phyloP scores from a whole-genome alignment of 345 rosid species.

The Angophora floribunda region DNA sequence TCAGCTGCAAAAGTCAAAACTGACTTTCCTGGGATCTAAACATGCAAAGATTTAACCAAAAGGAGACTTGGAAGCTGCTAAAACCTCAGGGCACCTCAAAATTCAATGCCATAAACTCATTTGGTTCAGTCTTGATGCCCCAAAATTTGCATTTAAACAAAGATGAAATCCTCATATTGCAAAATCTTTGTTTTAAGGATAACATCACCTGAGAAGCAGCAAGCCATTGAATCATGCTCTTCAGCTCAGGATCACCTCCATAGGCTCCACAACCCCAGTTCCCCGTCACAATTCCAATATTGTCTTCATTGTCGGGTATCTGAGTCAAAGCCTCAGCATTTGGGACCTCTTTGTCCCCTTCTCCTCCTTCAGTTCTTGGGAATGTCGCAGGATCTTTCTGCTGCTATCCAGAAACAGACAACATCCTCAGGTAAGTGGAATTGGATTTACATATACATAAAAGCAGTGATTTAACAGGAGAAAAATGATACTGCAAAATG shows the following conservation, averaged over 20 bases:
- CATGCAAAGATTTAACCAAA: background rate
- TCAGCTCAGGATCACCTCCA: conserved; percentile 95
- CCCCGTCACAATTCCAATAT: conserved; percentile 67
- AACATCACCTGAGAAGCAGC: conserved; percentile 84
- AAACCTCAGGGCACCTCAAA: background rate
- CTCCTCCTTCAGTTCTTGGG: conserved; percentile 16
- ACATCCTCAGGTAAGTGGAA: background rate
- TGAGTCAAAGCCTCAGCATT: conserved; percentile 6
- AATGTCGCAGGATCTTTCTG: conserved; percentile 23
- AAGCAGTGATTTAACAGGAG: background rate
- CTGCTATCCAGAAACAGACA: background rate
- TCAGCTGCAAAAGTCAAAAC: background rate
- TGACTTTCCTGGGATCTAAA: background rate
- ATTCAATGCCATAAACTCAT: background rate
- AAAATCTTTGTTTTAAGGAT: background rate
- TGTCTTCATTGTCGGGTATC: conserved; percentile 22
- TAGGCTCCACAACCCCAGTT: conserved; percentile 98
- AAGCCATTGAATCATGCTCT: conserved; percentile 89
- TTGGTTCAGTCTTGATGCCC: background rate
- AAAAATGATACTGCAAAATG: background rate
- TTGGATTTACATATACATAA: background rate
- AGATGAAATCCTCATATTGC: too few species aligned
- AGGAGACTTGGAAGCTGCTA: background rate
- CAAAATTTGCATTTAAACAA: too few species aligned
- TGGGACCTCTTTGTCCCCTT: background rate